phyloP scores from a whole-genome alignment of 495 filamentous ascomycete species.

The Penicillium herquei region DNA sequence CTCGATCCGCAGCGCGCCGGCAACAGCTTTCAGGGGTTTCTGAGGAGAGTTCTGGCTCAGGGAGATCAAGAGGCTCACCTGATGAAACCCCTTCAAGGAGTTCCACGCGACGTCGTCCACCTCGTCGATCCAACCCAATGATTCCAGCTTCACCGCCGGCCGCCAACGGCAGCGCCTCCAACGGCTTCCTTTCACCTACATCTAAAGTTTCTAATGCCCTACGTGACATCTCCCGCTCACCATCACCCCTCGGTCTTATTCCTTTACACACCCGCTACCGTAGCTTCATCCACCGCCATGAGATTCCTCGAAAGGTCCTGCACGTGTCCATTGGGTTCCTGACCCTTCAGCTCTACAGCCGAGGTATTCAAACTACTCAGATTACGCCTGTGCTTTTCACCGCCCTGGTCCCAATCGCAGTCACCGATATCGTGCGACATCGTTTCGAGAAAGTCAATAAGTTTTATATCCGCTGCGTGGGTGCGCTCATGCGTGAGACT shows the following conservation, averaged over 20 bases:
- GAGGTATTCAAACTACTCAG: conserved; percentile 65
- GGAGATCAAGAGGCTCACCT: conserved; percentile 25
- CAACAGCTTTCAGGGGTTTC: conserved; percentile 40
- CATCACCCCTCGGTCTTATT: conserved; percentile 89
- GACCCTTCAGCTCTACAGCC: conserved; percentile 76
- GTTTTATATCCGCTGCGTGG: conserved; percentile 78
- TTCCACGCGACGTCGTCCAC: conserved; percentile 37
- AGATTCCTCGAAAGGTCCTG: conserved; percentile 45
- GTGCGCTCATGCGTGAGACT: conserved; percentile 93
- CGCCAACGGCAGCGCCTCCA: conserved; percentile 45
- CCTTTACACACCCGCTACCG: conserved; percentile 73
- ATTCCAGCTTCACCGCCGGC: conserved; percentile 39
- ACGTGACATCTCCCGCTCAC: conserved; percentile 81
- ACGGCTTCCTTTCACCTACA: conserved; percentile 72
- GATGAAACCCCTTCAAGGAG: conserved; percentile 10
- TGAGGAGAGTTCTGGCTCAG: conserved; percentile 32
- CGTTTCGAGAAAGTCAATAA: conserved; percentile 77
- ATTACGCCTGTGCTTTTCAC: conserved; percentile 82
- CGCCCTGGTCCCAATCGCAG: conserved; percentile 84
- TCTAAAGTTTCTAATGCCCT: conserved; percentile 53
- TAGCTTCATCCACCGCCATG: conserved; percentile 51
- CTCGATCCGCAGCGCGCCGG: conserved; percentile 60
- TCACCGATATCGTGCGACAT: conserved; percentile 79
- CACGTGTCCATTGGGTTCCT: conserved; percentile 96
- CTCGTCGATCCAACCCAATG: conserved; percentile 41